These are phyloP conservation scores for Aschersonia sp. DNA, from an alignment of 2,329 filamentous ascomycete genomes.

Conservation along the genomic window DNA sequence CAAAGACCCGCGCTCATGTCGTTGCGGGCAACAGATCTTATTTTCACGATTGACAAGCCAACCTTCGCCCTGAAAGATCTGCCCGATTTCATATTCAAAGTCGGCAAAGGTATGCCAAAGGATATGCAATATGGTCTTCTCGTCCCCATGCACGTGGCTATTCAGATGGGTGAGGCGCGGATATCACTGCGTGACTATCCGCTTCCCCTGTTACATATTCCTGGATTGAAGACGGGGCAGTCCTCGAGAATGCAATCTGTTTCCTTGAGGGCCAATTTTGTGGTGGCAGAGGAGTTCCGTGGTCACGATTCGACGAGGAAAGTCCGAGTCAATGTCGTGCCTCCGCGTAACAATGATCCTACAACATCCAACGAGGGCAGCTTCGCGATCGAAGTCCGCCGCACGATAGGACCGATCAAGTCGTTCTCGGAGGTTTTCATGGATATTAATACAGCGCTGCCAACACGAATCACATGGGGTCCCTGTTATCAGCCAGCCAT, in stretches of 20 bases:
- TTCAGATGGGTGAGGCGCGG: slow-evolving; percentile 81
- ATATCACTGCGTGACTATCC: slow-evolving; percentile 89
- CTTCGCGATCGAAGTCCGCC: slow-evolving; percentile 74
- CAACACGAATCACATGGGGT: slow-evolving; percentile 92
- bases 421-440: slow-evolving; percentile 87
- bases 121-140: slow-evolving; percentile 85
- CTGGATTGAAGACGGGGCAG: slow-evolving; percentile 65
- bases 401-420: slow-evolving; percentile 90
- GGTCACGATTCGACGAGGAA: slow-evolving; percentile 66
- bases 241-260: slow-evolving; percentile 68
- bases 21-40: slow-evolving; percentile 68
- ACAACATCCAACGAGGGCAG: slow-evolving; percentile 41
- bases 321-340: slow-evolving; percentile 73
- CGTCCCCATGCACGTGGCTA: slow-evolving; percentile 75
- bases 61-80: slow-evolving; percentile 75
- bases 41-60: slow-evolving; percentile 79
- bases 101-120: slow-evolving; percentile 93
- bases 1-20: slow-evolving; percentile 74
- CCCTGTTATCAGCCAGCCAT: slow-evolving; percentile 96
- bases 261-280: slow-evolving; percentile 78
- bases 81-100: slow-evolving; percentile 68
- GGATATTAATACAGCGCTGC: slow-evolving; percentile 83
- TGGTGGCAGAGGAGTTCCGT: slow-evolving; percentile 87
- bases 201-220: slow-evolving; percentile 80
- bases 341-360: slow-evolving; percentile 45